Percentiles rank a stretch among this genome's conserved stretches.
phyloP scores from a whole-genome alignment of 352 stramenopile species.

The Elongisporangium senticosum region DNA sequence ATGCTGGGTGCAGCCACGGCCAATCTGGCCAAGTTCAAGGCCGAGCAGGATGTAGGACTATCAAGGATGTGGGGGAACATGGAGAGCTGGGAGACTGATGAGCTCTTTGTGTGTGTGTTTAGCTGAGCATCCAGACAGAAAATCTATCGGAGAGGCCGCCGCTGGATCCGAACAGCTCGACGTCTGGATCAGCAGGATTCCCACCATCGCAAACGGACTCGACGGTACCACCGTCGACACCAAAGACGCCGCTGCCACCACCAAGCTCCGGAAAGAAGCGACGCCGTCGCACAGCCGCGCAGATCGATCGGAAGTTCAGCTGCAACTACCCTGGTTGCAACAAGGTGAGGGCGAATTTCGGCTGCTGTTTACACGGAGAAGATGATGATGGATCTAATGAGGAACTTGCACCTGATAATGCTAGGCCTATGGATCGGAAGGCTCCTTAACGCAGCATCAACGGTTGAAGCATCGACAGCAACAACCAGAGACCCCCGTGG shows the following conservation, averaged over 20 bases:
- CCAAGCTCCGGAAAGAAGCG: slow-evolving; percentile 64
- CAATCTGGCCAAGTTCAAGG: slow-evolving; percentile 46
- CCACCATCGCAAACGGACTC: slow-evolving; percentile 8
- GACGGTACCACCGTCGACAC: slow-evolving; percentile 10
- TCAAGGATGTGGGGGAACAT: neutral
- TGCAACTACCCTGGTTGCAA: slow-evolving; percentile 52
- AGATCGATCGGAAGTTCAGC: slow-evolving; percentile 80
- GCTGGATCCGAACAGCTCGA: slow-evolving; percentile 8
- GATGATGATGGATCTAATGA: slow-evolving; percentile 3
- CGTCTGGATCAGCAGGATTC: slow-evolving; percentile 11
- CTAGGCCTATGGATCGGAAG: slow-evolving; percentile 76
- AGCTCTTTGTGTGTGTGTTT: slow-evolving; percentile 4
- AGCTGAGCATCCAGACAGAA: slow-evolving; percentile 59
- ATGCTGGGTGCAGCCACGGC: slow-evolving; percentile 9
- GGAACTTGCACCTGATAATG: too few relatives aligned
- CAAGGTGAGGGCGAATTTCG: slow-evolving; percentile 36
- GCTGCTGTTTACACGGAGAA: slow-evolving; percentile 1
- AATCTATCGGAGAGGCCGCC: slow-evolving; percentile 16
- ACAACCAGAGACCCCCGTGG: slow-evolving; percentile 15
- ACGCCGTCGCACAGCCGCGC: slow-evolving; percentile 54
- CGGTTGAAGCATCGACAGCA: slow-evolving; percentile 65
- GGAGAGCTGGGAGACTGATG: slow-evolving; percentile 5
- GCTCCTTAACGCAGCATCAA: slow-evolving; percentile 74
- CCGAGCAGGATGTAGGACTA: slow-evolving; percentile 37
- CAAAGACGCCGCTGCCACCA: slow-evolving; percentile 25